Percentiles rank a stretch among this genome's conserved stretches.
These are phyloP conservation scores for Musa beccarii DNA, from an alignment of 176 grass and related monocot species.

Conservation along the genomic window DNA sequence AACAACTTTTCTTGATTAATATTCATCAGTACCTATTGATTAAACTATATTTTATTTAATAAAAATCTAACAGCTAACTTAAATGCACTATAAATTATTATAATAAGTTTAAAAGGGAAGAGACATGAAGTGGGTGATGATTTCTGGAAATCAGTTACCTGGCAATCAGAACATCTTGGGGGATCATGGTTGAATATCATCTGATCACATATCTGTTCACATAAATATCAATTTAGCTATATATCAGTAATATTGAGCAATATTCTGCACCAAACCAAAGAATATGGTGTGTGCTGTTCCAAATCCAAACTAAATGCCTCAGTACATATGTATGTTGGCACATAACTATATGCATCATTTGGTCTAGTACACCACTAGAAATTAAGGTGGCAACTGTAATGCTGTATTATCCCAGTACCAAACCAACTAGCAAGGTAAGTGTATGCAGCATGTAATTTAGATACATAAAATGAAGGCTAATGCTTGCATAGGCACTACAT, in stretches of 20 bases:
- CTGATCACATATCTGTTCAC: slow-evolving; percentile 56
- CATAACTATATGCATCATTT: not conserved
- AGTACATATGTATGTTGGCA: not conserved
- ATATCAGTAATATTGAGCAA: slow-evolving; percentile 7
- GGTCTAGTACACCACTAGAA: not conserved
- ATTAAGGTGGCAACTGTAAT: not conserved
- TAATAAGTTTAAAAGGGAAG: not conserved
- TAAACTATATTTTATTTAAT: slow-evolving; percentile 1
- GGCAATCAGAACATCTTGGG: slow-evolving; percentile 63
- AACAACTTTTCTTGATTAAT: no score
- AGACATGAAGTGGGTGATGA: not conserved
- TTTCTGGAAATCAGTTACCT: slow-evolving; percentile 38
- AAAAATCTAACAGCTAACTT: not conserved
- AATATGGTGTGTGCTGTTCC: not conserved
- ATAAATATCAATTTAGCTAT: slow-evolving; percentile 14
- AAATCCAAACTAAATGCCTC: not conserved
- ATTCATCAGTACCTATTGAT: not conserved
- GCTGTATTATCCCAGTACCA: not conserved
- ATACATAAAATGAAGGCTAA: not conserved
- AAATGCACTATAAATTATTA: not conserved
- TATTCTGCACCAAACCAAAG: not conserved
- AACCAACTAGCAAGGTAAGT: not conserved
- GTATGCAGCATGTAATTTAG: no score
- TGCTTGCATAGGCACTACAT: not conserved
- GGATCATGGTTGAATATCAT: slow-evolving; percentile 91